Conservation (phyloP, 345 rosid genomes). For the Cochlearia excelsa region DNA sequence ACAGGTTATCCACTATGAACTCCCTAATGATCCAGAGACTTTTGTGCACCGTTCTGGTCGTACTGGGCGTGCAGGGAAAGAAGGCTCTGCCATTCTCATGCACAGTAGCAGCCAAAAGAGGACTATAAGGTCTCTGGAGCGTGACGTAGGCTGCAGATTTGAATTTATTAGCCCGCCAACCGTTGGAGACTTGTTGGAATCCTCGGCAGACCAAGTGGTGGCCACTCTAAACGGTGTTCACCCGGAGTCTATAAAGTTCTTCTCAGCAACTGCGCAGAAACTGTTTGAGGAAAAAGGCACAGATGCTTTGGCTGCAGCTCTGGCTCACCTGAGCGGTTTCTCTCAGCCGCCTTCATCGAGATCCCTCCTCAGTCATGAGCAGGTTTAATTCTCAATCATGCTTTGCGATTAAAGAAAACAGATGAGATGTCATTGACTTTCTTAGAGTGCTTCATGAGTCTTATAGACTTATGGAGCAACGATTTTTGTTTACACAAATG, state of each 20-base stretch:
- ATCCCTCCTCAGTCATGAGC: conserved; percentile 88
- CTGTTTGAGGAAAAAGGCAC: conserved; percentile 75
- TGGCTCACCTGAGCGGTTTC: conserved; percentile 91
- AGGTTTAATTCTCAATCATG: conserved; percentile 45
- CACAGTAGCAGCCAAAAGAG: conserved; percentile 77
- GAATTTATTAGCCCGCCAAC: conserved; percentile 84
- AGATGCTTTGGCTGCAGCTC: conserved; percentile 89
- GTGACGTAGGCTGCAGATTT: conserved; percentile 84
- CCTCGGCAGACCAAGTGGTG: conserved; percentile 85
- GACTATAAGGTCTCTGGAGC: conserved; percentile 85
- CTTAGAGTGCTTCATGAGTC: conserved; percentile 5
- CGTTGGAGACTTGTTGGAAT: conserved; percentile 65
- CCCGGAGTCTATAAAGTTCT: conserved; percentile 70
- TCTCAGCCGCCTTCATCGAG: conserved; percentile 87
- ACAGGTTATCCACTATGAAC: conserved; percentile 93
- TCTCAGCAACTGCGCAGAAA: conserved; percentile 76
- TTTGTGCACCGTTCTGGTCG: conserved; percentile 99
- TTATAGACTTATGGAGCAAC: conserved; percentile 4
- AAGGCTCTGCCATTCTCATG: conserved; percentile 91
- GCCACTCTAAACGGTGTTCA: conserved; percentile 89
- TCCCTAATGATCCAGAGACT: conserved; percentile 95
- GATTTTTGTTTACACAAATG: neutral
- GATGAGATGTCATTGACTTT: neutral
- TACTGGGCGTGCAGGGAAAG: conserved; percentile 98
- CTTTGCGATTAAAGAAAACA: neutral